These are phyloP conservation scores for Polyplosphaeria fusca DNA, from an alignment of 495 filamentous ascomycete genomes.

Conservation along the genomic window DNA sequence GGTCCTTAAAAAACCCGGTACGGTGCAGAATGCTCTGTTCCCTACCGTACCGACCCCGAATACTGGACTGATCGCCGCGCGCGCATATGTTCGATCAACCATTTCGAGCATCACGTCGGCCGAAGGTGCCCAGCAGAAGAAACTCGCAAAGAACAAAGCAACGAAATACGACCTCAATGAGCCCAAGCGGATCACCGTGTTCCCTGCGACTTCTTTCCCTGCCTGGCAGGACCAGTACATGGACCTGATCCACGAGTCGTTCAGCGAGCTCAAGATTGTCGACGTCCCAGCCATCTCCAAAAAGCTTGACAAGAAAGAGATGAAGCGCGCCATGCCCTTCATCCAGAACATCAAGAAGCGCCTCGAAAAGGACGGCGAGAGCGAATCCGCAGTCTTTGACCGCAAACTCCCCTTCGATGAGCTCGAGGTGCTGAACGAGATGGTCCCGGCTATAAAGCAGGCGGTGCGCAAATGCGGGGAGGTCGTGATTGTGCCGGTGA, in stretches of 20 bases:
- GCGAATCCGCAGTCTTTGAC: conserved; percentile 65
- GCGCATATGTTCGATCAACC: conserved; percentile 74
- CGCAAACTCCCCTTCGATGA: conserved; percentile 86
- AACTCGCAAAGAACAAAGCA: conserved; percentile 84
- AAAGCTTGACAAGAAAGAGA: conserved; percentile 74
- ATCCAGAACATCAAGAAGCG: conserved; percentile 82
- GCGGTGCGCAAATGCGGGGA: conserved; percentile 39
- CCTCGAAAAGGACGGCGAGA: conserved; percentile 55
- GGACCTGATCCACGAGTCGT: conserved; percentile 68
- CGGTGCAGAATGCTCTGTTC: conserved; percentile 76
- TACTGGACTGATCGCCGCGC: conserved; percentile 64
- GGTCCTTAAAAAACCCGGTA: conserved; percentile 69
- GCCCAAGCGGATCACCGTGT: conserved; percentile 89
- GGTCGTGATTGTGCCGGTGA: conserved; percentile 44
- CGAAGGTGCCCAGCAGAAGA: conserved; percentile 74
- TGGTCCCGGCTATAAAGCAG: conserved; percentile 43
- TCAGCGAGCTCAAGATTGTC: conserved; percentile 45
- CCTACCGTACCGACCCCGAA: conserved; percentile 65
- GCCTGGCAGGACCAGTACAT: conserved; percentile 91
- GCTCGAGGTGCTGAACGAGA: conserved; percentile 53
- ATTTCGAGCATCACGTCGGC: conserved; percentile 78
- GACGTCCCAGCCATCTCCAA: conserved; percentile 78
- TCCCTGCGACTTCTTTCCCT: conserved; percentile 71
- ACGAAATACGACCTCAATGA: conserved; percentile 79
- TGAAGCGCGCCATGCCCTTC: conserved; percentile 98